Evolutionary conservation across 805 yeast genomes (phyloP).

Genomic region (Wickerhamomyces rabaulensis): DNA sequence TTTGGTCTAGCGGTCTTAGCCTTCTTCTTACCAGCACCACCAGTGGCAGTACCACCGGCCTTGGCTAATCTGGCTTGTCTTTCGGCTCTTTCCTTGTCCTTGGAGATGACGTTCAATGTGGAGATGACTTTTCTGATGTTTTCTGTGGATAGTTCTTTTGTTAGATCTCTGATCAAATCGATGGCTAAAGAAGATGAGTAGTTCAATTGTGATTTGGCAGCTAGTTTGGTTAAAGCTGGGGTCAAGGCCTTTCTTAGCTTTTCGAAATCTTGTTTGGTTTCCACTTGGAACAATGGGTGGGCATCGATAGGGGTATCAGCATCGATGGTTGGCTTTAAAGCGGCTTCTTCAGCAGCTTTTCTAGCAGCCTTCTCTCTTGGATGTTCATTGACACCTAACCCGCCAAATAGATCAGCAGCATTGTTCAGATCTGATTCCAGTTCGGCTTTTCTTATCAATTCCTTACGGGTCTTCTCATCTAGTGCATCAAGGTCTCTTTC

Average conservation of each 20-base stretch:
- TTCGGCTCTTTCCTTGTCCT: slow-evolving; percentile 85
- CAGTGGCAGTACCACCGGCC: slow-evolving; percentile 80
- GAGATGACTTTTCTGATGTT: slow-evolving; percentile 80
- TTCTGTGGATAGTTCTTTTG: slow-evolving; percentile 77
- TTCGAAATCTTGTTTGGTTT: slow-evolving; percentile 72
- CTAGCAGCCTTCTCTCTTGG: slow-evolving; percentile 36
- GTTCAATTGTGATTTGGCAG: slow-evolving; percentile 56
- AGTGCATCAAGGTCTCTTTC: slow-evolving; percentile 55
- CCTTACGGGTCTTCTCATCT: slow-evolving; percentile 70
- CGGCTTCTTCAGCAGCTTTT: slow-evolving; percentile 30
- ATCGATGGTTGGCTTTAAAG: slow-evolving; percentile 28
- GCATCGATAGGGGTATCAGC: slow-evolving; percentile 61
- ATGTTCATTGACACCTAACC: slow-evolving; percentile 48
- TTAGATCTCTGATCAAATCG: slow-evolving; percentile 79
- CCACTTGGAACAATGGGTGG: slow-evolving; percentile 83
- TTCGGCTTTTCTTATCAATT: slow-evolving; percentile 75
- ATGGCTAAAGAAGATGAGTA: slow-evolving; percentile 75
- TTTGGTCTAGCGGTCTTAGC: slow-evolving; percentile 67
- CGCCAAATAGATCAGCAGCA: slow-evolving; percentile 90
- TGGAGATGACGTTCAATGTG: slow-evolving; percentile 73
- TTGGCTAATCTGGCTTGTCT: slow-evolving; percentile 80
- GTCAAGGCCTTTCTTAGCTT: slow-evolving; percentile 69
- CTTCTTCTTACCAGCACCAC: slow-evolving; percentile 95
- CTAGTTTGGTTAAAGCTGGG: slow-evolving; percentile 53
- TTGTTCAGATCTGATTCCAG: slow-evolving; percentile 81